Base-by-base conservation (phyloP, 352 stramenopile genomes). In the Phytophthora parvispora region DNA sequence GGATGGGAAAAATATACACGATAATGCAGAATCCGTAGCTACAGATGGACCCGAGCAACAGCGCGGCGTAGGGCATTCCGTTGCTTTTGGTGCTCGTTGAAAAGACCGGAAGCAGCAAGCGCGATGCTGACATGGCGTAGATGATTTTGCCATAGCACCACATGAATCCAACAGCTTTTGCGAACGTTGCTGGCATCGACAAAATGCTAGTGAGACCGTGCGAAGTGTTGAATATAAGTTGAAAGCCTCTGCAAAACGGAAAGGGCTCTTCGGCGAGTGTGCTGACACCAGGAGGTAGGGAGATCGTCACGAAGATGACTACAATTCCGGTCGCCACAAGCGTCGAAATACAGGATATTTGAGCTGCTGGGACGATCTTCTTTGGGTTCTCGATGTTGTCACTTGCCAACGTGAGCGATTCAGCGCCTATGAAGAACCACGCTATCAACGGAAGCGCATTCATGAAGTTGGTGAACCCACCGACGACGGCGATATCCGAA, bases 71-170 rank as follows among this genome's bases (percentile, higher is more conserved):
- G 3, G 71, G 53, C 6, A 57, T 72, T 7, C 53, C 64, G 13
- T 27, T 70, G 0, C 28, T 16, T n/a, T 60, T 36, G 0, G 69
- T 67, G 15, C 50, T 78, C 3, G 34, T 60, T 7, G 64, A 36
- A 8, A 87, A 59, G 1, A 71, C 55, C 4, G 42, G n/a, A 7
- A 74, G 74, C 24, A 87, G 31, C 15, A 85, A 36, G 6, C 50
- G 51, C 0, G 76, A 87, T 22, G 49, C 67, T 2, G 76, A 74
- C 76, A 87, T 84, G 9, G 76, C 60, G 15, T 60, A 31, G n/a
- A 87, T 75, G 9, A 87, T 54, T 20, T 82, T 85, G 4, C 75
- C 75, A 60, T 83, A 85, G 42, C 69, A 80, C 63, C 75, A 83
- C 49, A 84, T 81, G 49, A 86, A 83, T 1, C 74, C 77, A 49